A percentile compares a stretch with the other conserved stretches of the same genome.
These are phyloP conservation scores for Nitzschia putrida DNA, from an alignment of 108 stramenopile species.

Conservation along the genomic window DNA sequence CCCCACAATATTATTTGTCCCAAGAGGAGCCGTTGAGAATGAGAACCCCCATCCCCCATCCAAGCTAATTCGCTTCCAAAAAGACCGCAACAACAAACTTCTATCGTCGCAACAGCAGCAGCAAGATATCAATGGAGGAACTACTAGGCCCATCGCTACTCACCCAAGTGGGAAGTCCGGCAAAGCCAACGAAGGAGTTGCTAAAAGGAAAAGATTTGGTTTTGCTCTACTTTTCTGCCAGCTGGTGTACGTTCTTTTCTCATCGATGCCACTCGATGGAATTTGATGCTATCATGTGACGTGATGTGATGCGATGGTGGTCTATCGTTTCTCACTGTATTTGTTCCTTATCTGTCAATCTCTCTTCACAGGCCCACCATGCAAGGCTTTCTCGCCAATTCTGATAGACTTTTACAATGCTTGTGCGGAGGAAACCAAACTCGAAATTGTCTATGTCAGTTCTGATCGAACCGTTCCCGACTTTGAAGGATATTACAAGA, in stretches of 20 bases:
- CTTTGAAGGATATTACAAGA: slow-evolving; percentile 61
- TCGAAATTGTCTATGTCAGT: slow-evolving; percentile 72
- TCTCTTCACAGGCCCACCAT: slow-evolving; percentile 31
- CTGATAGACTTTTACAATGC: slow-evolving; percentile 65
- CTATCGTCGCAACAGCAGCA: no score
- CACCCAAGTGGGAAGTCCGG: slow-evolving; percentile 14
- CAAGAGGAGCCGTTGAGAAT: no score
- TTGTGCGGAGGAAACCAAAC: slow-evolving; percentile 37
- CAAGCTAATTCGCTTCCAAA: no score
- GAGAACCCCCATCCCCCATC: no score
- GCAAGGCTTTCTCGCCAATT: slow-evolving; percentile 67
- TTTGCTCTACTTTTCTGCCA: slow-evolving; percentile 65
- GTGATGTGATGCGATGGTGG: background rate
- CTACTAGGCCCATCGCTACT: slow-evolving; percentile 12
- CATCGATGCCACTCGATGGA: no score
- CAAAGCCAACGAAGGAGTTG: slow-evolving; percentile 11
- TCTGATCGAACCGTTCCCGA: slow-evolving; percentile 55
- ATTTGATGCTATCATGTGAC: no score
- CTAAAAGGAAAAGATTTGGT: slow-evolving; percentile 59
- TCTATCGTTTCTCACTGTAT: slow-evolving; percentile 1
- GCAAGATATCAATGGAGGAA: background rate
- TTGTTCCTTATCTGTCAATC: background rate
- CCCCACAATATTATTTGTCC: no score
- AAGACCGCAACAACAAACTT: no score
- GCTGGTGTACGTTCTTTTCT: slow-evolving; percentile 34